Percentiles rank a stretch among this genome's conserved stretches.
phyloP scores from a whole-genome alignment of 306 rosid genomes.

The Cyamopsis tetragonoloba region DNA sequence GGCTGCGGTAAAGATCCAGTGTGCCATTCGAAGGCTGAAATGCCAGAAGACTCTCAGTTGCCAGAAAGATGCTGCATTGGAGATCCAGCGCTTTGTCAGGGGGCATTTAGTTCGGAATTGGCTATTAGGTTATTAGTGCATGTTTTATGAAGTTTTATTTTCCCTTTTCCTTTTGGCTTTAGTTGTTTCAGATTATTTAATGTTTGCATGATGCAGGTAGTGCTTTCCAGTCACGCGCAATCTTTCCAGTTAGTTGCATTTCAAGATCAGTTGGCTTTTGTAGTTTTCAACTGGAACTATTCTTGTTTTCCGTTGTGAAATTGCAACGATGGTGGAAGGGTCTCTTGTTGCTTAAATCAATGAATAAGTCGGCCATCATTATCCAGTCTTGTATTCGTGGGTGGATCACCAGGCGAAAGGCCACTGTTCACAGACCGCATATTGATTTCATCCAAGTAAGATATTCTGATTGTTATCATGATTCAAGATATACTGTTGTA shows the following conservation, averaged over 20 bases:
- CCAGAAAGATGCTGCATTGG: constrained; percentile 50
- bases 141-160: not conserved
- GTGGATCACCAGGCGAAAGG: constrained; percentile 58
- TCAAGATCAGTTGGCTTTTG: constrained; percentile 26
- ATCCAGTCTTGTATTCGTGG: constrained; percentile 72
- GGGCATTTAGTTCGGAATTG: constrained; percentile 55
- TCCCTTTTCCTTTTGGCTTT: not conserved
- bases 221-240: constrained; percentile 33
- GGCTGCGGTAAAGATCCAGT: constrained; percentile 59
- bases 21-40: constrained; percentile 43
- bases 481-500: not conserved
- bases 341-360: constrained; percentile 38
- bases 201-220: constrained; percentile 35
- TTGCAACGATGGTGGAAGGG: constrained; percentile 90
- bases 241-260: constrained; percentile 16
- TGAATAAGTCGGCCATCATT: constrained; percentile 43
- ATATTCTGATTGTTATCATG: constrained; percentile 8
- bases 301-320: constrained; percentile 54
- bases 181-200: not conserved
- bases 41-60: constrained; percentile 40
- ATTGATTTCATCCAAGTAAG: constrained; percentile 62
- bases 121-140: constrained; percentile 54
- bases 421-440: constrained; percentile 37
- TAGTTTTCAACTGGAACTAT: constrained; percentile 49
- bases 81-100: constrained; percentile 67